Percentiles rank a stretch among this genome's conserved stretches.
These are phyloP conservation scores for Forsythia viridissima DNA, from an alignment of 257 asterid species.

Conservation along the genomic window DNA sequence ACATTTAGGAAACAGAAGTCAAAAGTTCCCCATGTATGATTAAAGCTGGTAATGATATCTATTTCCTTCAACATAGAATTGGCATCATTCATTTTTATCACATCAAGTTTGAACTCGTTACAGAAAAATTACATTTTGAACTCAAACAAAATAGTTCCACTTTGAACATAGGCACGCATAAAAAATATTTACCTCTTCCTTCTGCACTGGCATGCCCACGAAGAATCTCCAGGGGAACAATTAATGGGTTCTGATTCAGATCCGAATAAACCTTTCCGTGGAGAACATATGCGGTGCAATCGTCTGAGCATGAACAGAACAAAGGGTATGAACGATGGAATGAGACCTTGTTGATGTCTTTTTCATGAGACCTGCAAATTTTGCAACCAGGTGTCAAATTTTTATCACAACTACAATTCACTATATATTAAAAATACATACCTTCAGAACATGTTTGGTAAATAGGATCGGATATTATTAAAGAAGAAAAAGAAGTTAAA, in stretches of 20 bases:
- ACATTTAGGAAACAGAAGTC: no score
- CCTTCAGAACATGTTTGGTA: background rate
- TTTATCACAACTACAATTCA: background rate
- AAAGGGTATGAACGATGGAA: constrained; percentile 90
- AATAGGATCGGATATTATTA: background rate
- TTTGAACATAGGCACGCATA: background rate
- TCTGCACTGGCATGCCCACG: constrained; percentile 73
- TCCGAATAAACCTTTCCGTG: constrained; percentile 97
- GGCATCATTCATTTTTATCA: background rate
- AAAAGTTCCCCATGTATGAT: no score
- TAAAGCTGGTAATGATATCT: no score
- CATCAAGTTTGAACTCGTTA: background rate
- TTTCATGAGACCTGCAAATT: constrained; percentile 69
- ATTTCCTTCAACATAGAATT: background rate
- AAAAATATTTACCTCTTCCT: constrained; percentile 70
- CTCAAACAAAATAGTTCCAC: background rate
- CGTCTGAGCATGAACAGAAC: constrained; percentile 91
- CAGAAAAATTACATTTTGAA: background rate
- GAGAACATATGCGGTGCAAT: constrained; percentile 79
- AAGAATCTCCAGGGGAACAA: constrained; percentile 87
- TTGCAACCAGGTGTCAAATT: constrained; percentile 7
- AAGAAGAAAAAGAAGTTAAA: background rate
- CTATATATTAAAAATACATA: background rate
- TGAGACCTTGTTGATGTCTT: constrained; percentile 78
- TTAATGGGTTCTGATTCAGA: constrained; percentile 80